Conservation (phyloP, 345 rosid species). For the Citrus hindsii region DNA sequence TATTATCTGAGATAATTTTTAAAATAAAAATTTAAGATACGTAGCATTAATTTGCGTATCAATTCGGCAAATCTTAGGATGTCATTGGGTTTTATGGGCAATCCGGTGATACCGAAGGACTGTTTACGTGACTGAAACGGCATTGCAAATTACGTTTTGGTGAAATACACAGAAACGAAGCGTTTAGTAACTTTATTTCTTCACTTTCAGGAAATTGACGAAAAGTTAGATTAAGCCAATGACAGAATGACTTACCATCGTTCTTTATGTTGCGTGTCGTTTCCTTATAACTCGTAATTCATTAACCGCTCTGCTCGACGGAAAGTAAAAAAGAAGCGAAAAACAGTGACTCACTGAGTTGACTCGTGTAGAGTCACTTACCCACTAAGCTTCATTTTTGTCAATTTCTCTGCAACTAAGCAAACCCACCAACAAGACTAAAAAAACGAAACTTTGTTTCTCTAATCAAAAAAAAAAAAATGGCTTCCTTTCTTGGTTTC, state of each 20-base stretch:
- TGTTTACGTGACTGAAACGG: too few relatives aligned
- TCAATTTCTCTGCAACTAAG: not conserved
- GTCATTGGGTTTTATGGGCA: too few relatives aligned
- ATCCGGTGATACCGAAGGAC: too few relatives aligned
- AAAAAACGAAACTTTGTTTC: not conserved
- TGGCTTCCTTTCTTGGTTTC: constrained; percentile 21
- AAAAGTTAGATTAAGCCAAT: not conserved
- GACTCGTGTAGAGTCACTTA: not conserved
- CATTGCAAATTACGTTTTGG: not conserved
- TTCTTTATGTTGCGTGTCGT: constrained; percentile 22
- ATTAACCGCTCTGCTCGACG: not conserved
- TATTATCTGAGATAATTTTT: too few relatives aligned
- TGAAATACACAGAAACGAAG: not conserved
- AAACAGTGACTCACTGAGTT: not conserved
- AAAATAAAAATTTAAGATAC: too few relatives aligned
- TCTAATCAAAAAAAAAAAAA: not conserved
- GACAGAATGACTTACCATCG: not conserved
- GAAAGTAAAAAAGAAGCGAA: not conserved
- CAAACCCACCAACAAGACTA: not conserved
- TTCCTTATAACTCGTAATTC: constrained; percentile 9
- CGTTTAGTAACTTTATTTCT: not conserved
- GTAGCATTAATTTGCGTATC: too few relatives aligned
- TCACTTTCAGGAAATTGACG: too few relatives aligned
- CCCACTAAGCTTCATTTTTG: not conserved
- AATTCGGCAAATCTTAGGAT: too few relatives aligned